Base-by-base conservation (phyloP, 306 rosid genomes). In the Lagenaria siceraria region DNA sequence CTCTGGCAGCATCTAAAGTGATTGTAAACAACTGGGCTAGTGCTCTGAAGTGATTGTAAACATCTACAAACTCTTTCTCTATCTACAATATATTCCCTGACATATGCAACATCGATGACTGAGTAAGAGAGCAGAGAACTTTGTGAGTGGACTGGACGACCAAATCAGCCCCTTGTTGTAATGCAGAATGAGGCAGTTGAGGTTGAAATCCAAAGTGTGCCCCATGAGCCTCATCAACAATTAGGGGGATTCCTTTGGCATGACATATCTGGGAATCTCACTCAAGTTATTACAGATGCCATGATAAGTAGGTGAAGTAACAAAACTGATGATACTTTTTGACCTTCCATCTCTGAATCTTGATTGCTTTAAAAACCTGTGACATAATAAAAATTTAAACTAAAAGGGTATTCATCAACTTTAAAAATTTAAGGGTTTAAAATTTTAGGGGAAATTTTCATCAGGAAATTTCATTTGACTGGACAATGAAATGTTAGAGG, bases 211-310 rank as follows among this genome's bases (percentile, higher is more conserved):
- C 98, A 2, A 91, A 83, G 79, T 91, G 97, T 76, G 97, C 96
- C 25, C 97, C 98, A 21, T 93, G 98, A 75, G 98, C 98, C 88
- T 91, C 98, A 83, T 93, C 98, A 56, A 93, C 96, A 19, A 91
- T 87, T 74, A 93, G 78, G 77, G 97, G 98, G 80, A 93, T 87
- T 59, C 85, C 87, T 53, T 42, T 85, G 76, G 87, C 85, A 84
- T 89, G 98, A 80, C 98, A 93, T 36, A 93, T 66, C 56, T 76
- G 82, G n/a, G 93, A 76, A 93, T 93, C 83, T 85, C 77, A 0
- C 76, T 76, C 85, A 93, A 62, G 81, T 84, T 75, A 76, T 96
- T 87, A 87, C 98, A 91, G 78, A 91, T 73, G 11, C 97, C 97
- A 64, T 91, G 90, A 64, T 93, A 93, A 24, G 98, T 91, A n/a